phyloP scores from a whole-genome alignment of 2,329 filamentous ascomycete genomes.

The Plenodomus biglobosus region DNA sequence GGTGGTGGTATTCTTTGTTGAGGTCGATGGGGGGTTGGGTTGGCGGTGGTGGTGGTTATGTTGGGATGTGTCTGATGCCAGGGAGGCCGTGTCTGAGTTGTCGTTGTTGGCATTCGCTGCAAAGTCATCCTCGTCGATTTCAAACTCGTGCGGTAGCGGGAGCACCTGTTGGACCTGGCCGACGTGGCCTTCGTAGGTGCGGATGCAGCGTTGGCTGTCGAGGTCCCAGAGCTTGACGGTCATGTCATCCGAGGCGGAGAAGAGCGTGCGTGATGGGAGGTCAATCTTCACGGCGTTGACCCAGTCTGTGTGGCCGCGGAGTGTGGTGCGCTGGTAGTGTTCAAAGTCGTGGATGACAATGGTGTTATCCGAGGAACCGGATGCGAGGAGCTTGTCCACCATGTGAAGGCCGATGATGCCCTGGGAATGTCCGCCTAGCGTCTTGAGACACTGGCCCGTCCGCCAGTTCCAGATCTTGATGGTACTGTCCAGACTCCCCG shows the following conservation, averaged over 20 bases:
- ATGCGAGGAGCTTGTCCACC: conserved; percentile 79
- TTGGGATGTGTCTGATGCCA: conserved; percentile 27
- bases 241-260: conserved; percentile 92
- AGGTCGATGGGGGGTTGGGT: not conserved
- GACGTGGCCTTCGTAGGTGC: conserved; percentile 81
- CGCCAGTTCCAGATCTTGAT: conserved; percentile 97
- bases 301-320: conserved; percentile 89
- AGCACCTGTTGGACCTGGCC: conserved; percentile 93
- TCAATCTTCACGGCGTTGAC: conserved; percentile 96
- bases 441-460: conserved; percentile 82
- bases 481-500: conserved; percentile 82
- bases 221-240: conserved; percentile 92
- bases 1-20: conserved; percentile 2
- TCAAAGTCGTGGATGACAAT: conserved; percentile 93
- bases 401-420: conserved; percentile 89
- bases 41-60: conserved; percentile 4
- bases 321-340: conserved; percentile 74
- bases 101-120: conserved; percentile 59
- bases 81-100: conserved; percentile 44
- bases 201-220: conserved; percentile 76
- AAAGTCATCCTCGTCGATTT: conserved; percentile 72
- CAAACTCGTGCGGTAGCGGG: conserved; percentile 81
- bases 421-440: conserved; percentile 73
- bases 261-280: conserved; percentile 75
- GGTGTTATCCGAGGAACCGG: conserved; percentile 84